Percentiles rank a stretch among this genome's conserved stretches.
Conservation (phyloP, 2,329 filamentous ascomycete genomes). For the Passalora sequoiae region DNA sequence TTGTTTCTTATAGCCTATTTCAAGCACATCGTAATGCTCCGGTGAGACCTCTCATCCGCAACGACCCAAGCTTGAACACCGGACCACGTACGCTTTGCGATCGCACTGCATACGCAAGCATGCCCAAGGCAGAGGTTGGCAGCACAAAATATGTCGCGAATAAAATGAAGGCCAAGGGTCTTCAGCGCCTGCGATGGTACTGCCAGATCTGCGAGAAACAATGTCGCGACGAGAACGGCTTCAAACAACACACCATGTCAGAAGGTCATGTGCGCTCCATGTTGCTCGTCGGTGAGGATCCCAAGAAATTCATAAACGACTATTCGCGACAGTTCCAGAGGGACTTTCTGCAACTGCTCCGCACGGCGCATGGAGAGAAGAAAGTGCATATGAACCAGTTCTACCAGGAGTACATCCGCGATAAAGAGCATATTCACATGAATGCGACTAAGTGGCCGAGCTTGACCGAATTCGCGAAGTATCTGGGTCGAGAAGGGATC, state of each 20-base stretch:
- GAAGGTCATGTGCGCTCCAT: slow-evolving; percentile 89
- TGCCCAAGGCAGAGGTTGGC: slow-evolving; percentile 90
- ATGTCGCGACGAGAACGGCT: slow-evolving; percentile 81
- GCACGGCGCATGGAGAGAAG: slow-evolving; percentile 86
- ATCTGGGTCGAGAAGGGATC: slow-evolving; percentile 78
- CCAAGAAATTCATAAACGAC: slow-evolving; percentile 75
- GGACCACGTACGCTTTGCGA: too few species aligned
- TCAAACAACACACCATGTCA: slow-evolving; percentile 73
- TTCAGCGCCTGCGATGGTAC: slow-evolving; percentile 84
- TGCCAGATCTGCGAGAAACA: slow-evolving; percentile 74
- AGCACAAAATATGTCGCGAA: slow-evolving; percentile 87
- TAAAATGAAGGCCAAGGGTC: slow-evolving; percentile 76
- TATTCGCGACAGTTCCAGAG: slow-evolving; percentile 76
- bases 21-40: too few species aligned
- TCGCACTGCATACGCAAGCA: too few species aligned
- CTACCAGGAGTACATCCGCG: slow-evolving; percentile 87
- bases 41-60: too few species aligned
- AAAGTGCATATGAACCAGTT: slow-evolving; percentile 84
- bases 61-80: too few species aligned
- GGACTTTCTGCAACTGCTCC: slow-evolving; percentile 72
- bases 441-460: slow-evolving; percentile 86
- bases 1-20: too few species aligned
- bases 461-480: slow-evolving; percentile 83
- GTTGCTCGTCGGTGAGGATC: slow-evolving; percentile 78
- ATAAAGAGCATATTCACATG: slow-evolving; percentile 88